Percentiles rank a stretch among this genome's conserved stretches.
Conservation (phyloP, 495 filamentous ascomycete species). For the Neurospora sp. region DNA sequence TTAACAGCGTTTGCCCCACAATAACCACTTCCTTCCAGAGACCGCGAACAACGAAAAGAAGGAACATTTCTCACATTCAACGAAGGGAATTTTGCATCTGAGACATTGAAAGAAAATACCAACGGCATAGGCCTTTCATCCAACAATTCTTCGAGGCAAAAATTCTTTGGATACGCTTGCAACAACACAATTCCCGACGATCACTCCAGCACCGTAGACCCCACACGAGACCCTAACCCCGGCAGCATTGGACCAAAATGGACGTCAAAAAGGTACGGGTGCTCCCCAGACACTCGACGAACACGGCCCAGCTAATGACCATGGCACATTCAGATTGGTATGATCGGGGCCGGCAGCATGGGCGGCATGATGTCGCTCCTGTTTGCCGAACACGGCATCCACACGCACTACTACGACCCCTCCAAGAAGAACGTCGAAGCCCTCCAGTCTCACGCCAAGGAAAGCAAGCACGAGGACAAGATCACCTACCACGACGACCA, state of each 20-base stretch:
- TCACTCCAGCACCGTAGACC: not conserved
- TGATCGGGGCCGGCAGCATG: not conserved
- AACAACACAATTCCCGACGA: not conserved
- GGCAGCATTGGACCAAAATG: not conserved
- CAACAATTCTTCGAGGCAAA: not conserved
- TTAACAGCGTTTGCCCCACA: not conserved
- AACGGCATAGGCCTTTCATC: not conserved
- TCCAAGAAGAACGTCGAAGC: constrained; percentile 22
- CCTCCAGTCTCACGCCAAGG: not conserved
- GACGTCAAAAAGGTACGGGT: not conserved
- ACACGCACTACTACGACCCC: constrained; percentile 12
- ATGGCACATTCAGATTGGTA: not conserved
- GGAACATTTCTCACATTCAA: not conserved
- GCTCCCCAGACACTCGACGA: not conserved
- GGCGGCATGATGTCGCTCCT: constrained; percentile 1
- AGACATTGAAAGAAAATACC: too few species aligned
- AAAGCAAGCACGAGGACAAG: not conserved
- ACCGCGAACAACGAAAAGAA: not conserved
- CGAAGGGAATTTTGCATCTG: too few species aligned
- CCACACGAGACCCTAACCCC: not conserved
- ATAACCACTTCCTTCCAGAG: not conserved
- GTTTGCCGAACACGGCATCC: constrained; percentile 21
- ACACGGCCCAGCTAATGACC: not conserved
- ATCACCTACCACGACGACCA: not conserved
- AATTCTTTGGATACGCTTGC: not conserved